phyloP scores from a whole-genome alignment of 495 filamentous ascomycete species.

The Aspergillus incahuasiensis region DNA sequence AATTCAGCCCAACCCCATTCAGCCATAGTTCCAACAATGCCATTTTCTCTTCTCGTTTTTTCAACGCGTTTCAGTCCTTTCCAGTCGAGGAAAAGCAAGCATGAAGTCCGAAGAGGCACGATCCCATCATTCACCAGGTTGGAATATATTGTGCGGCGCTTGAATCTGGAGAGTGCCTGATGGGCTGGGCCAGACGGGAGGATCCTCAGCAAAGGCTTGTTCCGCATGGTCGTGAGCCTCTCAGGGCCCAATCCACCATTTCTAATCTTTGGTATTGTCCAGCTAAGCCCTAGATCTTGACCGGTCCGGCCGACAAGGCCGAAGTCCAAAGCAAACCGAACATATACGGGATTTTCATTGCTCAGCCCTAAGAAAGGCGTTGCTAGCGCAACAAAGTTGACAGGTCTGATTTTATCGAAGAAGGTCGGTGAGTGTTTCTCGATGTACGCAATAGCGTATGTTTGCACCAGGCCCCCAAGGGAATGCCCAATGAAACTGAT shows the following conservation, averaged over 20 bases:
- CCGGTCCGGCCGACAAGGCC: conserved; percentile 92
- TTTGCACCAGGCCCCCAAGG: conserved; percentile 85
- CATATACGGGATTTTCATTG: conserved; percentile 95
- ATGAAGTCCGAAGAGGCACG: conserved; percentile 90
- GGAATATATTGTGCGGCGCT: conserved; percentile 89
- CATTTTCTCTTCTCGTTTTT: conserved; percentile 88
- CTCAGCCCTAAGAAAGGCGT: conserved; percentile 89
- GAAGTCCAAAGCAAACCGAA: conserved; percentile 94
- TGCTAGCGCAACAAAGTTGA: conserved; percentile 92
- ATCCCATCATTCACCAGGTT: conserved; percentile 99
- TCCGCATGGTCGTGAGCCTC: conserved; percentile 62
- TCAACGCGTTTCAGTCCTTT: conserved; percentile 87
- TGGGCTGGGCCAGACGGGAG: conserved; percentile 92
- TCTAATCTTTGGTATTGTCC: conserved; percentile 80
- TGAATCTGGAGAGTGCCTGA: conserved; percentile 76
- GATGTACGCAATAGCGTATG: conserved; percentile 95
- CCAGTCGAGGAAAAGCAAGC: conserved; percentile 96
- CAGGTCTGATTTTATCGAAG: conserved; percentile 78
- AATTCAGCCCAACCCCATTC: conserved; percentile 94
- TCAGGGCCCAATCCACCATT: conserved; percentile 72
- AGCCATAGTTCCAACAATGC: conserved; percentile 84
- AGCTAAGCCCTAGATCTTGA: conserved; percentile 90
- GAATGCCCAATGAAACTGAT: conserved; percentile 97
- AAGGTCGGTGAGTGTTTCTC: conserved; percentile 92
- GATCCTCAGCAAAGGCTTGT: conserved; percentile 87